A percentile compares a stretch with the other conserved stretches of the same genome.
Evolutionary conservation across 148 eudicot species (phyloP).

Genomic region (Pharnaceum exiguum): DNA sequence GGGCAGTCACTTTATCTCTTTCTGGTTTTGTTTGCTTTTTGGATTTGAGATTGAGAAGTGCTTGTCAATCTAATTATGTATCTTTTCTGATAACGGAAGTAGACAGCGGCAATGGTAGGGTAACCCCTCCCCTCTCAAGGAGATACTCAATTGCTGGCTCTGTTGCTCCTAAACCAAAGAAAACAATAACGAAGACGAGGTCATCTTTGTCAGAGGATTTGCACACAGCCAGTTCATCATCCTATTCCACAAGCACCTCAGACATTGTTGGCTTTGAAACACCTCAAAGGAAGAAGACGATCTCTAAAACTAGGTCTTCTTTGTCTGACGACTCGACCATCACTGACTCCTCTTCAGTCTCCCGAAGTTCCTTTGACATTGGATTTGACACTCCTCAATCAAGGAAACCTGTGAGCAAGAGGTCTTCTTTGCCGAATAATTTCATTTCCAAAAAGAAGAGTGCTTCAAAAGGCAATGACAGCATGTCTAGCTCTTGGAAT

Average conservation of each 20-base stretch:
- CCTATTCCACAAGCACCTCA: slow-evolving; percentile 18
- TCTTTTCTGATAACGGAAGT: slow-evolving; percentile 20
- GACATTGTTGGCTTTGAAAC: slow-evolving; percentile 27
- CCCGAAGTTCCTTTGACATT: slow-evolving; percentile 25
- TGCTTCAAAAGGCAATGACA: slow-evolving; percentile 17
- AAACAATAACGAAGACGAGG: slow-evolving; percentile 28
- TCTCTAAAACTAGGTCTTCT: slow-evolving; percentile 36
- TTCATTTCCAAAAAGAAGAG: slow-evolving; percentile 28
- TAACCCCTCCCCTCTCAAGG: slow-evolving; percentile 40
- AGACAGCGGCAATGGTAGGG: slow-evolving; percentile 32
- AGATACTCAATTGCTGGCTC: slow-evolving; percentile 26
- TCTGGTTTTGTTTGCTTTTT: not conserved
- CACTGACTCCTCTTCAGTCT: slow-evolving; percentile 28
- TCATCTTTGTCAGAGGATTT: slow-evolving; percentile 28
- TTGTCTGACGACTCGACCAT: slow-evolving; percentile 37
- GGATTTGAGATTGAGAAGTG: not conserved
- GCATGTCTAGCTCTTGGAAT: slow-evolving; percentile 28
- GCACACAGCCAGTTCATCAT: slow-evolving; percentile 12
- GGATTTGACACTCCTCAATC: slow-evolving; percentile 34
- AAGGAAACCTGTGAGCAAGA: slow-evolving; percentile 27
- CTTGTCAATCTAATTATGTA: slow-evolving; percentile 1
- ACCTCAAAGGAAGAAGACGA: slow-evolving; percentile 40
- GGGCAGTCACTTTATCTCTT: not conserved
- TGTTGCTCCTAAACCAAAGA: slow-evolving; percentile 45
- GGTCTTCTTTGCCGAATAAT: slow-evolving; percentile 29